Evolutionary conservation across 352 stramenopile species (phyloP), one percentile per base, ranked within the genome.

Genomic region (Globisporangium radiosum): DNA sequence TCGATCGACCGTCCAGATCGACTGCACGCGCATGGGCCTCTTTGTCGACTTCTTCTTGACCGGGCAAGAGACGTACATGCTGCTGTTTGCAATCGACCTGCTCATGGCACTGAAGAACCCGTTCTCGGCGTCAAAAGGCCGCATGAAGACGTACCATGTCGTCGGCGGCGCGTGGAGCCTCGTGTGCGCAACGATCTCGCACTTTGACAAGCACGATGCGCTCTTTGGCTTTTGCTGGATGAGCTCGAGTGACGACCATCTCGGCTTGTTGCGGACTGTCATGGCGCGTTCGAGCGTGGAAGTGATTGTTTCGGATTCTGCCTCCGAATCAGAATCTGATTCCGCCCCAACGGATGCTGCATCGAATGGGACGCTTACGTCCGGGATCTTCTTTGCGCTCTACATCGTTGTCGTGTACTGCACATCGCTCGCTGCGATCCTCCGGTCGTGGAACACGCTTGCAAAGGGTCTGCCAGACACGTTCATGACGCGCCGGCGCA

Each of bases 51-150:
- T 93, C 50, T 88, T 90, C 47, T 78, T 91, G 52, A 93, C 83
- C 2, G 83, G 83, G 8, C 83, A 93, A 58, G 83, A 93, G 53
- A 93, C 83, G 37, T 94, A 92, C 64, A 92, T 95, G 77, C 70
- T 94, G n/a, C 87, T 93, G 51, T 92, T 95, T 62, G 78, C 86
- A 7, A 90, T 94, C 51, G 86, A 95, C 56, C 63, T 95, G 33
- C 65, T 92, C 5, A 57, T 95, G 39, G 78, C 85, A 25, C 60
- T 92, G 17, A 93, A 92, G 62, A 95, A 94, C 53, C 86, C 86
- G 7, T 95, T 95, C 60, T 90, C 82, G 14, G 75, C 85, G 14
- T 87, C 79, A 6, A 89, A 88, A 64, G 79, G 77, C 0, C 85
- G 91, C 52, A 90, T 89, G 78, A 89, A 80, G 0, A 83, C 77